Evolutionary conservation across 352 stramenopile species (phyloP).

Genomic region (Pythium myriotylum): DNA sequence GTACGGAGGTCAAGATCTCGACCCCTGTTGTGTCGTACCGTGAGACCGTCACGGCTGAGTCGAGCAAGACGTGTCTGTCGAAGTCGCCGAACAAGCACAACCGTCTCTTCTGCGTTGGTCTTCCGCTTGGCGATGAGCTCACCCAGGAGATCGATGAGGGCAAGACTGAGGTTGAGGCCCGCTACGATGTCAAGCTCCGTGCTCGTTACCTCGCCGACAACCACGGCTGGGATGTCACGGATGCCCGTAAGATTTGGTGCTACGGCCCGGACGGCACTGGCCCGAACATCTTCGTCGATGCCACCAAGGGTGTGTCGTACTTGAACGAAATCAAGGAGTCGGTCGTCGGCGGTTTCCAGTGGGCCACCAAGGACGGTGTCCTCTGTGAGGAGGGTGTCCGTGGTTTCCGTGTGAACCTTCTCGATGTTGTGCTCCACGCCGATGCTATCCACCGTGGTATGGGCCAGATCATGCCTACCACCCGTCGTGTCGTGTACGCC

Average conservation of each 20-base stretch:
- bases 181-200: conserved; percentile 96
- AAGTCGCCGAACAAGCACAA: conserved; percentile 99
- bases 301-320: conserved; percentile 99
- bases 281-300: conserved; percentile 98
- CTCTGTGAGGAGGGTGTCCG: conserved; percentile 98
- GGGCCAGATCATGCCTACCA: conserved; percentile 99
- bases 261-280: conserved; percentile 99
- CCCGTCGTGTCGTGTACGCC: conserved; percentile 98
- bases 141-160: conserved; percentile 97
- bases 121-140: conserved; percentile 93
- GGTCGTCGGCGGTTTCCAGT: conserved; percentile 98
- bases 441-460: conserved; percentile 99
- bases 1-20: conserved; percentile 98
- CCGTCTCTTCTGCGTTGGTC: conserved; percentile 97
- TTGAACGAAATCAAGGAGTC: conserved; percentile 99
- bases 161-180: conserved; percentile 89
- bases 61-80: conserved; percentile 95
- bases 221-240: conserved; percentile 97
- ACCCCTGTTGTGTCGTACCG: conserved; percentile 99
- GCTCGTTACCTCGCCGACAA: conserved; percentile 97
- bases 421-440: conserved; percentile 99
- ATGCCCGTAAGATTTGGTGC: conserved; percentile 99
- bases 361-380: conserved; percentile 97
- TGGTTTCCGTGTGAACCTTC: conserved; percentile 97
- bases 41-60: conserved; percentile 97